These are phyloP conservation scores for Colletotrichum tabaci DNA, from an alignment of 2,329 filamentous ascomycete genomes.

Conservation along the genomic window DNA sequence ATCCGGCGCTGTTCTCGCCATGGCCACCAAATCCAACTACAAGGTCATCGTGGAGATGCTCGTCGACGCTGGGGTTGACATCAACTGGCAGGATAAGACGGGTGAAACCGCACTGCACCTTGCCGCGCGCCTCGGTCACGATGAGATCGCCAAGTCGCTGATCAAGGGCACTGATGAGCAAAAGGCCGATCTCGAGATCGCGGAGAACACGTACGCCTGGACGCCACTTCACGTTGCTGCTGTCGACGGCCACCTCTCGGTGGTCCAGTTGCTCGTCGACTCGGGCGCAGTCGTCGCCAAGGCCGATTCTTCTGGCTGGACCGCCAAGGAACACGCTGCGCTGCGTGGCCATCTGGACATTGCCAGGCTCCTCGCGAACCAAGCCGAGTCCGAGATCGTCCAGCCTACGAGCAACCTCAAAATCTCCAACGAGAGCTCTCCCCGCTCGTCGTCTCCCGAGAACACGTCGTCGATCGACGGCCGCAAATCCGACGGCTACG, in stretches of 20 bases:
- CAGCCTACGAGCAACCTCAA: constrained; percentile 41
- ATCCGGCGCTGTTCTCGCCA: constrained; percentile 87
- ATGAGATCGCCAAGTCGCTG: constrained; percentile 83
- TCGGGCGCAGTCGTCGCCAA: constrained; percentile 83
- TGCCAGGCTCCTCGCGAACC: constrained; percentile 75
- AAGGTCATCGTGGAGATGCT: constrained; percentile 87
- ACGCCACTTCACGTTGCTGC: constrained; percentile 94
- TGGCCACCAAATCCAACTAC: constrained; percentile 92
- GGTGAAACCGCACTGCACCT: constrained; percentile 94
- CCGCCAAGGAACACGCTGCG: constrained; percentile 91
- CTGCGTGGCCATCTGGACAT: constrained; percentile 90
- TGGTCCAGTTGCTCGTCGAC: constrained; percentile 83
- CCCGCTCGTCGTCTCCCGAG: constrained; percentile 34
- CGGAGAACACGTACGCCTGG: constrained; percentile 91
- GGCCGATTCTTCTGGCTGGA: constrained; percentile 92
- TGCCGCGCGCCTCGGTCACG: constrained; percentile 89
- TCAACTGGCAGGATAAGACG: constrained; percentile 92
- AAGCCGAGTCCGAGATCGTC: constrained; percentile 53
- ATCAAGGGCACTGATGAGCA: constrained; percentile 79
- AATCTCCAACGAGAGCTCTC: constrained; percentile 47
- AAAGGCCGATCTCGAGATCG: constrained; percentile 81
- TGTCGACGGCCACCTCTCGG: constrained; percentile 85
- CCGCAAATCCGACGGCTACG: constrained; percentile 66
- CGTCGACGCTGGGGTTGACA: constrained; percentile 89
- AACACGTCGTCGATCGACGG: constrained; percentile 72